These are phyloP conservation scores for Clarireedia hainanense DNA, from an alignment of 2,329 filamentous ascomycete genomes.

Conservation along the genomic window DNA sequence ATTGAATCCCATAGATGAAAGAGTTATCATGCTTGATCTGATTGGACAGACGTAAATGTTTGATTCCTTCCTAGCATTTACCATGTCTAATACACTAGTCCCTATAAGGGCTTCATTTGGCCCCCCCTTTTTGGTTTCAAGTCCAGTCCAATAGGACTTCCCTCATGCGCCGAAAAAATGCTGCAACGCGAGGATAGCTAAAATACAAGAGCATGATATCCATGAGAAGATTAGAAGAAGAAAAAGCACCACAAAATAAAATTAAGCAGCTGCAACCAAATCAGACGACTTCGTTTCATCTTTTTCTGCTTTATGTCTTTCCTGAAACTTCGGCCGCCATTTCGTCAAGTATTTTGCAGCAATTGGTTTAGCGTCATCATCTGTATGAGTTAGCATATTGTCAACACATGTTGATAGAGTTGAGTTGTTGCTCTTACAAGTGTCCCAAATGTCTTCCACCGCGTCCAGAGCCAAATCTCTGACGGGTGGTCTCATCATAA, in stretches of 20 bases:
- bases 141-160: background rate
- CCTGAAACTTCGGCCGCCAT: slow-evolving; percentile 42
- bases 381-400: slow-evolving; percentile 31
- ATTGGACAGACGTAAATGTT: too few relatives aligned
- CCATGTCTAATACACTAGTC: slow-evolving; percentile 1
- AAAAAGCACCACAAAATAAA: background rate
- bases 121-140: background rate
- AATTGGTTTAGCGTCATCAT: slow-evolving; percentile 55
- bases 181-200: slow-evolving; percentile 4
- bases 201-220: background rate
- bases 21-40: background rate
- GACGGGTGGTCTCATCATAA: slow-evolving; percentile 60
- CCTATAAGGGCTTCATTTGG: background rate
- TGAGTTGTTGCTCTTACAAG: slow-evolving; percentile 42
- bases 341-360: slow-evolving; percentile 55
- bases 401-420: background rate
- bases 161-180: slow-evolving; percentile 1
- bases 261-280: slow-evolving; percentile 2
- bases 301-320: slow-evolving; percentile 17
- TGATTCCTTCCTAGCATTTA: background rate
- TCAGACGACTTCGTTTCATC: slow-evolving; percentile 16
- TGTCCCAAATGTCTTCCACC: slow-evolving; percentile 58
- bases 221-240: background rate
- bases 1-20: background rate
- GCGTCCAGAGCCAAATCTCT: slow-evolving; percentile 56